These are phyloP conservation scores for Trametes polyzona DNA, from an alignment of 1,284 basidiomycete species.

Conservation along the genomic window DNA sequence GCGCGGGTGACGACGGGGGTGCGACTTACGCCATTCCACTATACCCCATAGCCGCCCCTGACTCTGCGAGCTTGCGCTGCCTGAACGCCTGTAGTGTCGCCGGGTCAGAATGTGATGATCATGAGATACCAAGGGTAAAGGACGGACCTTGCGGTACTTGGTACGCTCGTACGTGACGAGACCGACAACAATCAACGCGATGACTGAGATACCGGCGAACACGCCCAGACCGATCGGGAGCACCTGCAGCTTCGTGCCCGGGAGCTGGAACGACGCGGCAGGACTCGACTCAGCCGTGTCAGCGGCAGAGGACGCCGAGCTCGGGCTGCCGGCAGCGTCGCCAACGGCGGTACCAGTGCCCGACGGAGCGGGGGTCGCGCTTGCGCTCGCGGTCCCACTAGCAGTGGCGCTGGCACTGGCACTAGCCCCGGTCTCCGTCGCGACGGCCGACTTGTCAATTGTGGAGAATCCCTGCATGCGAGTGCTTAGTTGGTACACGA, in stretches of 20 bases:
- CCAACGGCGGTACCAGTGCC: constrained; percentile 10
- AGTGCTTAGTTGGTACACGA: neutral
- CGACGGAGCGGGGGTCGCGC: neutral
- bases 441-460: constrained; percentile 8
- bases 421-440: constrained; percentile 17
- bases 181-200: constrained; percentile 77
- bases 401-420: constrained; percentile 26
- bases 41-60: constrained; percentile 61
- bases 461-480: constrained; percentile 17
- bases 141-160: constrained; percentile 74
- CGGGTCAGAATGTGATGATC: neutral
- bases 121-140: neutral
- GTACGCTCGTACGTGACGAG: constrained; percentile 83
- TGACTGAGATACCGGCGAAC: constrained; percentile 80
- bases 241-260: constrained; percentile 73
- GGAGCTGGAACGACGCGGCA: constrained; percentile 57
- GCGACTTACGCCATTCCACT: constrained; percentile 58
- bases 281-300: constrained; percentile 46
- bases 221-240: constrained; percentile 81
- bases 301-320: constrained; percentile 39
- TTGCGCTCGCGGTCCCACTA: constrained; percentile 7
- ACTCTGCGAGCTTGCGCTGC: constrained; percentile 72
- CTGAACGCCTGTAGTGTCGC: constrained; percentile 79
- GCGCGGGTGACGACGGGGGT: neutral
- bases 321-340: neutral